A percentile compares a stretch with the other conserved stretches of the same genome.
phyloP scores from a whole-genome alignment of 176 grass and related monocot species.

The Oryza australiensis region DNA sequence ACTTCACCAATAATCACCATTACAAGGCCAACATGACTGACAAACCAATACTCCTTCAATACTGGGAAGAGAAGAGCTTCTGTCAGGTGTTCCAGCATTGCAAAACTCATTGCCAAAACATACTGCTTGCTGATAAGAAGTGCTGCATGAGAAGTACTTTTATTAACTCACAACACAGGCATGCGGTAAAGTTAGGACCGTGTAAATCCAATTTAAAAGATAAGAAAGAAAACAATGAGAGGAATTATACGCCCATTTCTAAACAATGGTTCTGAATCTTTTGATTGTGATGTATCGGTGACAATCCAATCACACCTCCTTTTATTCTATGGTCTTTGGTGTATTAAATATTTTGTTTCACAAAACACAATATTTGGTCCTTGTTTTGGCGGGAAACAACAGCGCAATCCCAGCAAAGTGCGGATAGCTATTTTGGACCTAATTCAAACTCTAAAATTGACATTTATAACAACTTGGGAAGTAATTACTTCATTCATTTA shows the following conservation, averaged over 20 bases:
- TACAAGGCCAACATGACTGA: constrained; percentile 68
- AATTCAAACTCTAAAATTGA: background rate
- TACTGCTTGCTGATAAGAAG: constrained; percentile 96
- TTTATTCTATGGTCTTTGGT: background rate
- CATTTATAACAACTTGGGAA: background rate
- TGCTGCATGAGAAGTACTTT: constrained; percentile 60
- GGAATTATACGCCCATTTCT: background rate
- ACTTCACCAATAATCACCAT: constrained; percentile 86
- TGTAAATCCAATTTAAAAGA: constrained; percentile 18
- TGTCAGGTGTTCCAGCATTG: constrained; percentile 75
- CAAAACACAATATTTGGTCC: background rate
- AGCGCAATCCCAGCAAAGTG: background rate
- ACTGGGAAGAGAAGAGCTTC: constrained; percentile 70
- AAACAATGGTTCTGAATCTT: background rate
- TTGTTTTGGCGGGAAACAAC: background rate
- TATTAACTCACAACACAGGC: constrained; percentile 10
- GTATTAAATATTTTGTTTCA: background rate
- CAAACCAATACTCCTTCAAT: constrained; percentile 68
- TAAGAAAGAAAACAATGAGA: constrained; percentile 18
- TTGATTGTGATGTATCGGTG: background rate
- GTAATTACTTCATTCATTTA: background rate
- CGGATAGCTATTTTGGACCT: constrained; percentile 14
- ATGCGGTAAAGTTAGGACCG: constrained; percentile 20
- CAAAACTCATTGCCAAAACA: constrained; percentile 72
- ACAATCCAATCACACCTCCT: background rate